phyloP scores from a whole-genome alignment of 768 basidiomycete species.

The Suillus ampliporus region DNA sequence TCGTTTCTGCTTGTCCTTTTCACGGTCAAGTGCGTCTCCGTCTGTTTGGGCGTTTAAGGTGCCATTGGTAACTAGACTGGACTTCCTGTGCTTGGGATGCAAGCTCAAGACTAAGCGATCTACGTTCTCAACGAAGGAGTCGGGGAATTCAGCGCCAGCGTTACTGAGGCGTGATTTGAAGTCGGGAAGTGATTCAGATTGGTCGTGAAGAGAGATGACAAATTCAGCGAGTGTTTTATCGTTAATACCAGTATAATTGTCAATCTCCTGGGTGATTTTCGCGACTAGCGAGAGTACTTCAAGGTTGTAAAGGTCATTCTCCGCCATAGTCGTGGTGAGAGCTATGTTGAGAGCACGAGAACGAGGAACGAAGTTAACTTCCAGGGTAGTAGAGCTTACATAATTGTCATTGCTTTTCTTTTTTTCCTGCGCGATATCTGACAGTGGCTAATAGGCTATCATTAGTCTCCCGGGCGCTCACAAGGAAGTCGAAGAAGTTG shows the following conservation, averaged over 20 bases:
- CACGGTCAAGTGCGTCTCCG: slow-evolving; percentile 43
- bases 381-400: slow-evolving; percentile 9
- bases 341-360: slow-evolving; percentile 6
- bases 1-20: slow-evolving; percentile 79
- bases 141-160: slow-evolving; percentile 83
- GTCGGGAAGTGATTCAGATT: slow-evolving; percentile 74
- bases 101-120: slow-evolving; percentile 93
- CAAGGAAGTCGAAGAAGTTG: slow-evolving; percentile 2
- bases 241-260: slow-evolving; percentile 82
- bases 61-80: slow-evolving; percentile 43
- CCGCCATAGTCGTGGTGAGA: slow-evolving; percentile 53
- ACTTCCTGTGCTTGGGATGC: slow-evolving; percentile 95
- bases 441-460: too few relatives aligned
- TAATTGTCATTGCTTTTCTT: slow-evolving; percentile 12
- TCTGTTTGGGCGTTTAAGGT: slow-evolving; percentile 38
- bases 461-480: background rate
- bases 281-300: slow-evolving; percentile 91
- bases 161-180: slow-evolving; percentile 85
- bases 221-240: slow-evolving; percentile 97
- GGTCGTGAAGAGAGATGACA: slow-evolving; percentile 86
- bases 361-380: background rate
- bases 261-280: slow-evolving; percentile 91
- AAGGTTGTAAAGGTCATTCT: slow-evolving; percentile 86
- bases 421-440: too few relatives aligned
- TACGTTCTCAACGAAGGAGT: slow-evolving; percentile 89